Evolutionary conservation across 768 basidiomycete species (phyloP).

Genomic region (Tricholoma hemisulphureum): DNA sequence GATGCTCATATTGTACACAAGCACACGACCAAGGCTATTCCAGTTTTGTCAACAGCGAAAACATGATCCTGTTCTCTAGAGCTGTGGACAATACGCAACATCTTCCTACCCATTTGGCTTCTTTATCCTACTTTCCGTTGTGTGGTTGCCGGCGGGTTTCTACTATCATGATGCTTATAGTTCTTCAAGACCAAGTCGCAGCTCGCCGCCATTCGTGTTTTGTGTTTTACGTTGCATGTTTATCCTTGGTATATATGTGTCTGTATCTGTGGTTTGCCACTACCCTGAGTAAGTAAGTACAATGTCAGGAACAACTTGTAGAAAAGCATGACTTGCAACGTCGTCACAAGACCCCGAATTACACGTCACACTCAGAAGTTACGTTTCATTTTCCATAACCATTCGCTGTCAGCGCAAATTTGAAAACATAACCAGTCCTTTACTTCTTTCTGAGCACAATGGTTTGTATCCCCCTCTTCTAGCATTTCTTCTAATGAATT

Average conservation of each 20-base stretch:
- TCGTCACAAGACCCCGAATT: slow-evolving; percentile 1
- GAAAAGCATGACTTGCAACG: background rate
- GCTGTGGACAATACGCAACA: background rate
- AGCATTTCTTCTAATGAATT: background rate
- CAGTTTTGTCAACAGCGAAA: slow-evolving; percentile 5
- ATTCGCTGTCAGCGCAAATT: slow-evolving; percentile 18
- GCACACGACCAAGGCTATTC: slow-evolving; percentile 6
- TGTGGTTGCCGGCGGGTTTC: background rate
- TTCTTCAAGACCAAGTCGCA: background rate
- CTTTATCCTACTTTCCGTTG: background rate
- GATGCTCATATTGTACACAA: slow-evolving; percentile 2
- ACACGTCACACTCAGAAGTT: slow-evolving; percentile 22
- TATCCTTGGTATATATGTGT: background rate
- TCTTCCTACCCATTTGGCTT: background rate
- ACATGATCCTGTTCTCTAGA: background rate
- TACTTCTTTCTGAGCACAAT: slow-evolving; percentile 29
- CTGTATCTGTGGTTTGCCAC: background rate
- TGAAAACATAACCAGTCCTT: slow-evolving; percentile 6
- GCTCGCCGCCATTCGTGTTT: background rate
- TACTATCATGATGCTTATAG: background rate
- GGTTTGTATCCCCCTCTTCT: slow-evolving; percentile 25
- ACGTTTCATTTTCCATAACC: slow-evolving; percentile 25
- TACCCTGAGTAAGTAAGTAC: background rate
- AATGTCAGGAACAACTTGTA: background rate
- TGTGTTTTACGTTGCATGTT: background rate